A percentile compares a stretch with the other conserved stretches of the same genome.
phyloP scores from a whole-genome alignment of 225 moss, liverwort and hornwort species.

The Climacium dendroides region DNA sequence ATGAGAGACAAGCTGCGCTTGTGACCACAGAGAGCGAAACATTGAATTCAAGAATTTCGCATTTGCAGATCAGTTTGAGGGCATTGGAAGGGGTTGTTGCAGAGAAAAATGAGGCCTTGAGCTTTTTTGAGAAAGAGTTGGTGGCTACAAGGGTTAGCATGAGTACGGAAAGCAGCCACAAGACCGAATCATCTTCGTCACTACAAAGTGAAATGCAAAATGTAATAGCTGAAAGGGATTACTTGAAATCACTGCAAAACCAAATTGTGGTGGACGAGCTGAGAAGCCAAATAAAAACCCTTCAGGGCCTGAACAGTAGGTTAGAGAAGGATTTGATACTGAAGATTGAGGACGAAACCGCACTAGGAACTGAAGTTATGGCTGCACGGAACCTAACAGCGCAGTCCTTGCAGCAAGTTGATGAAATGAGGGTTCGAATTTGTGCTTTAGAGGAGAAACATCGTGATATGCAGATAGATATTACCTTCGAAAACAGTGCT shows the following conservation, averaged over 20 bases:
- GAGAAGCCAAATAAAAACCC: not conserved
- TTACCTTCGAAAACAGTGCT: not conserved
- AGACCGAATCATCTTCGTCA: not conserved
- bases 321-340: slow-evolving; percentile 1
- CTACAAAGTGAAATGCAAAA: not conserved
- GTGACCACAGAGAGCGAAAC: not conserved
- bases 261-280: not conserved
- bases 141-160: not conserved
- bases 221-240: not conserved
- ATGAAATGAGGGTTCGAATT: not conserved
- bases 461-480: not conserved
- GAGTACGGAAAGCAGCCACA: not conserved
- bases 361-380: slow-evolving; percentile 1
- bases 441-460: not conserved
- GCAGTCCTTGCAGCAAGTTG: not conserved
- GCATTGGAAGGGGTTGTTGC: not conserved
- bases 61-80: not conserved
- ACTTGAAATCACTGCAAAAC: not conserved
- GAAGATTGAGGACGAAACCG: not conserved
- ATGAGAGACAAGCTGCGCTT: not conserved
- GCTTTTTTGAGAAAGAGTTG: slow-evolving; percentile 5
- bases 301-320: not conserved
- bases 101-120: not conserved
- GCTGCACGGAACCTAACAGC: not conserved
- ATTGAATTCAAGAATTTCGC: not conserved